A percentile compares a stretch with the other conserved stretches of the same genome.
These are phyloP conservation scores for Chenopodium formosanum DNA, from an alignment of 148 eudicot species.

Conservation along the genomic window DNA sequence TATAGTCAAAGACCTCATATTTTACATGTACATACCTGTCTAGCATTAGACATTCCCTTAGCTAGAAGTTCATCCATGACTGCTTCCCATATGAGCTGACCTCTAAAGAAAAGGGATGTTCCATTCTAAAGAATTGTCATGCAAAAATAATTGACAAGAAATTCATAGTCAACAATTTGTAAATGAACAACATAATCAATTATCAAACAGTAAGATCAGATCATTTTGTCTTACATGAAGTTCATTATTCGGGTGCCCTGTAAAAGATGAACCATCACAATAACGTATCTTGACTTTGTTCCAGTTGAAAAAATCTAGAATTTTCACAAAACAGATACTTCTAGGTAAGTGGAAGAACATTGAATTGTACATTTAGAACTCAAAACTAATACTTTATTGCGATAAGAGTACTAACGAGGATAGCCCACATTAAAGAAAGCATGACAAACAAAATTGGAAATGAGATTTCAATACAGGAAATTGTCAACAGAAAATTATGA, in stretches of 20 bases:
- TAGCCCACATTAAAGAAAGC: neutral
- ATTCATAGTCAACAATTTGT: conserved; percentile 1
- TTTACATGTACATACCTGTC: conserved; percentile 42
- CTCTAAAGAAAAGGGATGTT: conserved; percentile 79
- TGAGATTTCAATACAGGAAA: neutral
- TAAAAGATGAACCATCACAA: conserved; percentile 93
- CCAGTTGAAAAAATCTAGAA: conserved; percentile 91
- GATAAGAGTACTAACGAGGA: neutral
- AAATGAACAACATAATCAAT: conserved; percentile 5
- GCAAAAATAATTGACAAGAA: conserved; percentile 10
- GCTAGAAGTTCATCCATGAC: conserved; percentile 68
- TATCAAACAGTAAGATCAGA: conserved; percentile 7
- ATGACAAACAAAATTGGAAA: neutral
- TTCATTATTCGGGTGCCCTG: conserved; percentile 72
- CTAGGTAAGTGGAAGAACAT: neutral
- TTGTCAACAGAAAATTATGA: neutral
- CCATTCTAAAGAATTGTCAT: conserved; percentile 55
- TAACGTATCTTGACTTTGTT: conserved; percentile 87
- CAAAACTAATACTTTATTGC: neutral
- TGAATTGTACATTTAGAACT: conserved; percentile 4
- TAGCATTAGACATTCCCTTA: conserved; percentile 64
- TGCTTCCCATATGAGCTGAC: conserved; percentile 91
- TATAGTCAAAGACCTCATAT: neutral
- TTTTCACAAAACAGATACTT: conserved; percentile 5
- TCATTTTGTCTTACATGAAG: conserved; percentile 42